Conservation (phyloP, 352 stramenopile species). For the Phytophthora ohioensis region DNA sequence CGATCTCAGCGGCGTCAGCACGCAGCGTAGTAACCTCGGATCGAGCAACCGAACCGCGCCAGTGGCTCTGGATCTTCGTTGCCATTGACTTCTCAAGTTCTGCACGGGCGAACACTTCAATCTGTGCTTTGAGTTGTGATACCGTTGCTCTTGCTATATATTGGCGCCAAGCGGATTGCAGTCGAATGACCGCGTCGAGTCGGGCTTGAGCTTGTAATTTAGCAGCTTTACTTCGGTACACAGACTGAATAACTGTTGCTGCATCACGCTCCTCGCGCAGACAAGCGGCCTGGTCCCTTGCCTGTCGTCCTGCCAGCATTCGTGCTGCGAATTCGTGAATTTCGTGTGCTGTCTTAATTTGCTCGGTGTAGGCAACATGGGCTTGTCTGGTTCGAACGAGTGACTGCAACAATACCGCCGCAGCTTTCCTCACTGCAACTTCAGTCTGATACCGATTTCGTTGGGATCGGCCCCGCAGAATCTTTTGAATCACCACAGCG, state of each 20-base stretch:
- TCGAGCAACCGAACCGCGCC: slow-evolving; percentile 35
- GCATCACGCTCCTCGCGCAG: slow-evolving; percentile 31
- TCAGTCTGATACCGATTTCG: slow-evolving; percentile 44
- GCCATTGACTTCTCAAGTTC: slow-evolving; percentile 35
- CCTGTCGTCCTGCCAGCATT: slow-evolving; percentile 34
- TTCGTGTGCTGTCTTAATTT: slow-evolving; percentile 31
- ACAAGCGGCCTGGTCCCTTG: slow-evolving; percentile 15
- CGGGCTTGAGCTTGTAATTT: slow-evolving; percentile 24
- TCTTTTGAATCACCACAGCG: slow-evolving; percentile 51
- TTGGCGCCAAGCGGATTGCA: slow-evolving; percentile 51
- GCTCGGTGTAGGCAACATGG: slow-evolving; percentile 33
- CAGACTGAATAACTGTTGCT: slow-evolving; percentile 40
- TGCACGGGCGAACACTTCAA: not conserved
- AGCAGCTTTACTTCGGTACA: slow-evolving; percentile 25
- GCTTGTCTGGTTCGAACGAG: slow-evolving; percentile 44
- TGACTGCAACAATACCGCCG: slow-evolving; percentile 49
- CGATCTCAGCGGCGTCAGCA: slow-evolving; percentile 5
- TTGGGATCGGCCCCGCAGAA: slow-evolving; percentile 45
- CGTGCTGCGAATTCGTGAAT: slow-evolving; percentile 47
- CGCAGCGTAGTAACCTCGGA: slow-evolving; percentile 14
- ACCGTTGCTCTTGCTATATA: slow-evolving; percentile 20
- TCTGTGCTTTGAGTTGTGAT: slow-evolving; percentile 20
- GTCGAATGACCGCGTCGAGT: slow-evolving; percentile 27
- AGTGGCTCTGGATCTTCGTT: slow-evolving; percentile 46
- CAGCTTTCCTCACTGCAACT: slow-evolving; percentile 31